phyloP scores from a whole-genome alignment of 2,329 filamentous ascomycete genomes.

The Venturia asperata region DNA sequence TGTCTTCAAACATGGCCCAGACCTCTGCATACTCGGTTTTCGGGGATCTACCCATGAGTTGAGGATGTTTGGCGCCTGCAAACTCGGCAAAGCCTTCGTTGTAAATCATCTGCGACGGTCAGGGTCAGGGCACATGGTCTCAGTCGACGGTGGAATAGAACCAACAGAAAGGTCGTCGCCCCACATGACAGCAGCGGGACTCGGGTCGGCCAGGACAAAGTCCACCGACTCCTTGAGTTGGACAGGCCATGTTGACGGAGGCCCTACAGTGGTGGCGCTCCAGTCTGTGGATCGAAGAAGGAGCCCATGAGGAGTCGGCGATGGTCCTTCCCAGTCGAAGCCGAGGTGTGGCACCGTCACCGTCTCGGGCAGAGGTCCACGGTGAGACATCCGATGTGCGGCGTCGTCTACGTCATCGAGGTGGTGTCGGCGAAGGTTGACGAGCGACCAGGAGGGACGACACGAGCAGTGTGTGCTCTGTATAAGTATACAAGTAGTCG shows the following conservation, averaged over 20 bases:
- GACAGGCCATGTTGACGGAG: slow-evolving; percentile 1
- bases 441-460: too few relatives aligned
- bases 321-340: slow-evolving; percentile 5
- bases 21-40: slow-evolving; percentile 14
- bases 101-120: slow-evolving; percentile 14
- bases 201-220: slow-evolving; percentile 9
- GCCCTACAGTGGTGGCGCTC: not conserved
- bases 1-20: slow-evolving; percentile 8
- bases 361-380: not conserved
- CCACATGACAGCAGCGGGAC: slow-evolving; percentile 11
- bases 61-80: slow-evolving; percentile 14
- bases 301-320: not conserved
- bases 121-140: not conserved
- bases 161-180: slow-evolving; percentile 10
- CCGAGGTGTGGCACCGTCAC: slow-evolving; percentile 5
- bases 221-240: slow-evolving; percentile 2
- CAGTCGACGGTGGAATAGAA: not conserved
- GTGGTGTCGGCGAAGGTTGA: not conserved
- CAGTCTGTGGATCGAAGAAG: slow-evolving; percentile 10
- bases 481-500: too few relatives aligned
- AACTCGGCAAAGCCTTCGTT: slow-evolving; percentile 15
- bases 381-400: slow-evolving; percentile 1
- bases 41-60: slow-evolving; percentile 2
- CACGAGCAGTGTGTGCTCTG: too few relatives aligned
- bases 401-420: not conserved